These are phyloP conservation scores for Aureobasidium mangrovei DNA, from an alignment of 2,329 filamentous ascomycete species.

Conservation along the genomic window DNA sequence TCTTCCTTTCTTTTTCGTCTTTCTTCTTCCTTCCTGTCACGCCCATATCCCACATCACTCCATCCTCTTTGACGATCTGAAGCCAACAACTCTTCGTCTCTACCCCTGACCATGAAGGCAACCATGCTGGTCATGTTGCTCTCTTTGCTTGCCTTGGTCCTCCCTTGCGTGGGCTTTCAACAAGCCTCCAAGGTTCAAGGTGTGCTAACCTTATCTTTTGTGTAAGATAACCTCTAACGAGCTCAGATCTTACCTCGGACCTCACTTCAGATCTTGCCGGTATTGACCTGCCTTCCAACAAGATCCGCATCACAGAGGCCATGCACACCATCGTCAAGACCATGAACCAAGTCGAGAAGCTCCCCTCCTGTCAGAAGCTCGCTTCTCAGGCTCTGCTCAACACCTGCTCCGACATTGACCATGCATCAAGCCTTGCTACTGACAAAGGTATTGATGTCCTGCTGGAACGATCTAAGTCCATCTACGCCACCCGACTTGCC, in stretches of 20 bases:
- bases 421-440: constrained; percentile 19
- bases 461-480: constrained; percentile 42
- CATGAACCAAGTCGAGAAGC: constrained; percentile 36
- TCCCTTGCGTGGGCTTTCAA: constrained; percentile 13
- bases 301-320: constrained; percentile 9
- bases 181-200: constrained; percentile 9
- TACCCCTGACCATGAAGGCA: constrained; percentile 1
- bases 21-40: not conserved
- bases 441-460: constrained; percentile 24
- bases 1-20: not conserved
- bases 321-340: constrained; percentile 30
- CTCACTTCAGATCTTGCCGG: not conserved
- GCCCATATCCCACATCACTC: not conserved
- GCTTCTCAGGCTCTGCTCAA: constrained; percentile 44
- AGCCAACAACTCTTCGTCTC: not conserved
- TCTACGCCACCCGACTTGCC: constrained; percentile 54
- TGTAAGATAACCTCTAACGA: too few relatives aligned
- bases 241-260: not conserved
- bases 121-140: constrained; percentile 7
- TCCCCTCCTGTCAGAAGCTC: constrained; percentile 44
- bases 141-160: not conserved
- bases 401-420: constrained; percentile 44
- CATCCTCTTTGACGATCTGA: constrained; percentile 1
- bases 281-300: constrained; percentile 7
- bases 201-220: not conserved